Evolutionary conservation across 495 filamentous ascomycete genomes (phyloP), one percentile per base, ranked within the genome.

Genomic region (Aspergillus olivimuriae): DNA sequence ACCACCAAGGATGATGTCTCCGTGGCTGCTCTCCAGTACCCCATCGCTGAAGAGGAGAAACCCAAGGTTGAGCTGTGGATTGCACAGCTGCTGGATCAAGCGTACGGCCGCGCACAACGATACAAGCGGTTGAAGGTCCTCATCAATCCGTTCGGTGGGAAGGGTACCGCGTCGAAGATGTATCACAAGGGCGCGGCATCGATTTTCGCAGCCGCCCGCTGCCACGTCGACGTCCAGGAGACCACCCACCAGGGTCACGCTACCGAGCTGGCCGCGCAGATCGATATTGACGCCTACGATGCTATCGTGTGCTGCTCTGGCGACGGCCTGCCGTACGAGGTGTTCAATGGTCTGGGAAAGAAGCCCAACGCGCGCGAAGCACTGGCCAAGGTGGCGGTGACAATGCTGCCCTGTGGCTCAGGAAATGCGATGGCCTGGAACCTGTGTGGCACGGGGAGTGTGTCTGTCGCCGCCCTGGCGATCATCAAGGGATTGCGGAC

Each of bases 351-450:
- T 6, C 58, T 98, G 17, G 88, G 73, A 12, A 83, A 82, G 60
- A 82, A 86, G 34, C 51, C 68, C 5, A 83, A 96, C 63, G 89
- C 87, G 18, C 66, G 75, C 34, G 76, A 74, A 36, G 92, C 90
- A 0, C 60, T 98, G 48, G 66, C 68, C 4, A 85, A 84, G 52
- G 60, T 95, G n/a, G 88, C 92, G 7, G 79, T 98, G 8, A 80
- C 83, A n/a, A 80, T 94, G 55, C 72, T 98, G 7, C 92, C 92
- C 7, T 92, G 91, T 56, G 92, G 92, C 5, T 87, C 85, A 34
- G 92, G 91, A 3, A 98, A 98, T 59, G 91, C 88, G 18, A 84
- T 97, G 86, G 84, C 83, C 34, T 86, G 83, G 72, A 96, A 95
- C 52, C 66, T 94, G 24, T 86, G 84, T 40, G 92, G 91, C 2